Conservation (phyloP, 345 rosid genomes). For the Eucalyptus rudis region DNA sequence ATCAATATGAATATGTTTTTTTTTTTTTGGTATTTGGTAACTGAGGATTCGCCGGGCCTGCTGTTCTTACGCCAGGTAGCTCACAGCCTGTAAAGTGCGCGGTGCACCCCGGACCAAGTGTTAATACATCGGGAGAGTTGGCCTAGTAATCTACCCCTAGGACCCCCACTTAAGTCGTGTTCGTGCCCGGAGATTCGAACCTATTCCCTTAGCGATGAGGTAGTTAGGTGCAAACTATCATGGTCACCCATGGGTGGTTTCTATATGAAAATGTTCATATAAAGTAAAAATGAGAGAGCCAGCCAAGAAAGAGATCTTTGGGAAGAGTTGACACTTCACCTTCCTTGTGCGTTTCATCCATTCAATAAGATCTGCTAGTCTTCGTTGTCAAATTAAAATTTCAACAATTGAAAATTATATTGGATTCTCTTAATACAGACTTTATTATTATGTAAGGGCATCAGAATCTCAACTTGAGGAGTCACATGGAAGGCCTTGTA, state of each 20-base stretch:
- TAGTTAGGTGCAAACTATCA: too few relatives aligned
- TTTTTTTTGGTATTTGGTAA: too few relatives aligned
- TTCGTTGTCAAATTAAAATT: neutral
- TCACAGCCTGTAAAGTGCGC: too few relatives aligned
- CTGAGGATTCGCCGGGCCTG: too few relatives aligned
- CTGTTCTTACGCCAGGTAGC: too few relatives aligned
- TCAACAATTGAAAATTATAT: neutral
- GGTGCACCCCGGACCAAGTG: too few relatives aligned
- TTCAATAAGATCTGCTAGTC: constrained; percentile 40
- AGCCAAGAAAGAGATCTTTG: constrained; percentile 37
- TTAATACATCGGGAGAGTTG: too few relatives aligned
- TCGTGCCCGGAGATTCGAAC: too few relatives aligned
- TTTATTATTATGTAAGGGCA: neutral
- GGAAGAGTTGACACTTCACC: constrained; percentile 27
- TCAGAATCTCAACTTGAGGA: neutral
- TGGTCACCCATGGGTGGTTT: neutral
- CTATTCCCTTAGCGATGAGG: too few relatives aligned
- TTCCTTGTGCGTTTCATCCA: constrained; percentile 59
- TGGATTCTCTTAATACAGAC: neutral
- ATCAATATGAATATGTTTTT: constrained; percentile 27
- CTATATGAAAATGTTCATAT: constrained; percentile 43
- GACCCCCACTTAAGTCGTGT: too few relatives aligned
- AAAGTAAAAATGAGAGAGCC: constrained; percentile 21
- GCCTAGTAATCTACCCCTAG: too few relatives aligned
- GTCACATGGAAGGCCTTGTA: neutral